Conservation (phyloP, 495 filamentous ascomycete genomes). For the Podospora tetraspora region DNA sequence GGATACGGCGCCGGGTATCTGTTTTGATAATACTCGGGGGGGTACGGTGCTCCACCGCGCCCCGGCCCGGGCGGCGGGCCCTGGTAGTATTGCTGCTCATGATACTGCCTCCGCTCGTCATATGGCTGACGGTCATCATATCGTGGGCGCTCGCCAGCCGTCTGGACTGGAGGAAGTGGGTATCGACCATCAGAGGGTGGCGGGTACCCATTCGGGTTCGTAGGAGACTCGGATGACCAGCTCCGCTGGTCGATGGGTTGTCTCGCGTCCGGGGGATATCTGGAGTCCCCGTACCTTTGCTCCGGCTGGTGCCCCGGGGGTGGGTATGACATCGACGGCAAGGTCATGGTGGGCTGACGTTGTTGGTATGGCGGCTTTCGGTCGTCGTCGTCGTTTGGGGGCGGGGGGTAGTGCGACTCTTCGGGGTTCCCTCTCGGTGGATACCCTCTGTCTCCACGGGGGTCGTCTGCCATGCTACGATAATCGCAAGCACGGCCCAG, state of each 20-base stretch:
- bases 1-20: conserved; percentile 21
- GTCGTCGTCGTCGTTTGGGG: conserved; percentile 43
- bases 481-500: not conserved
- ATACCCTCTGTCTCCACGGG: conserved; percentile 33
- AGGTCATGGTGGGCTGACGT: conserved; percentile 25
- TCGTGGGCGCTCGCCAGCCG: conserved; percentile 8
- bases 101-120: conserved; percentile 18
- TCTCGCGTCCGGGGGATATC: conserved; percentile 25
- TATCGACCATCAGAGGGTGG: conserved; percentile 20
- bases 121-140: conserved; percentile 16
- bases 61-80: conserved; percentile 14
- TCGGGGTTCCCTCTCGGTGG: conserved; percentile 33
- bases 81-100: conserved; percentile 23
- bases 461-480: conserved; percentile 42
- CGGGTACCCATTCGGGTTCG: conserved; percentile 21
- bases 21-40: conserved; percentile 11
- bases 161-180: conserved; percentile 16
- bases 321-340: conserved; percentile 32
- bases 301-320: conserved; percentile 7
- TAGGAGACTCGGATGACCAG: conserved; percentile 19
- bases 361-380: conserved; percentile 29
- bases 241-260: conserved; percentile 14
- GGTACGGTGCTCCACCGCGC: conserved; percentile 7
- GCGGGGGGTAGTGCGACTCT: conserved; percentile 45
- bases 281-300: conserved; percentile 15